Evolutionary conservation across 148 eudicot species (phyloP).

Genomic region (Agrostemma githago): DNA sequence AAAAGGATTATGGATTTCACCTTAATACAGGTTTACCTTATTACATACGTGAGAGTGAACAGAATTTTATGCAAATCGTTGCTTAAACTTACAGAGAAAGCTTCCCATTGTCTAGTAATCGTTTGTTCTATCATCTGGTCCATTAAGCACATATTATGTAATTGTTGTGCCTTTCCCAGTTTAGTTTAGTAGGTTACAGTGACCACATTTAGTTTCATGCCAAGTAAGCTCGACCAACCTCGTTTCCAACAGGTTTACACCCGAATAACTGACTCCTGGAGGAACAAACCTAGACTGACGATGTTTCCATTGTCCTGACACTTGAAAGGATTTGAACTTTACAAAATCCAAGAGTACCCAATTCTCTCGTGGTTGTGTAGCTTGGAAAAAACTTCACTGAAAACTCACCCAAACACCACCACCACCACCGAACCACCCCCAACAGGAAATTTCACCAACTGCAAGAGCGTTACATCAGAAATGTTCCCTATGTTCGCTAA

Average conservation of each 20-base stretch:
- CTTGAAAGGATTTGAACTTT: background rate
- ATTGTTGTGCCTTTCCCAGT: background rate
- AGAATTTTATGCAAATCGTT: background rate
- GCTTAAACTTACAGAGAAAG: background rate
- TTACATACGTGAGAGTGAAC: background rate
- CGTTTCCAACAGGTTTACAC: no score
- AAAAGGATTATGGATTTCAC: background rate
- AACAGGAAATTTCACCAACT: background rate
- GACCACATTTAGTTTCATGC: slow-evolving; percentile 3
- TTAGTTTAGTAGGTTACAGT: background rate
- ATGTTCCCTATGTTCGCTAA: background rate
- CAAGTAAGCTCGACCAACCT: background rate
- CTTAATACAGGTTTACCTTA: background rate
- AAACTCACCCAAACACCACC: no score
- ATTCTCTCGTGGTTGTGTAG: background rate
- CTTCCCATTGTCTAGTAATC: background rate
- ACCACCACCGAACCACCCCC: background rate
- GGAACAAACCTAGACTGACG: background rate
- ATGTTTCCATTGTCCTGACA: background rate
- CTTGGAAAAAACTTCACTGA: background rate
- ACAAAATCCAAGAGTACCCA: background rate
- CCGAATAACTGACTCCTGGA: background rate
- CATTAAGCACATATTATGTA: background rate
- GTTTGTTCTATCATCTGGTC: background rate
- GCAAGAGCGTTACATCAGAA: background rate